Base-by-base conservation (phyloP, 2,329 filamentous ascomycete species). In the Xylaria sp. region DNA sequence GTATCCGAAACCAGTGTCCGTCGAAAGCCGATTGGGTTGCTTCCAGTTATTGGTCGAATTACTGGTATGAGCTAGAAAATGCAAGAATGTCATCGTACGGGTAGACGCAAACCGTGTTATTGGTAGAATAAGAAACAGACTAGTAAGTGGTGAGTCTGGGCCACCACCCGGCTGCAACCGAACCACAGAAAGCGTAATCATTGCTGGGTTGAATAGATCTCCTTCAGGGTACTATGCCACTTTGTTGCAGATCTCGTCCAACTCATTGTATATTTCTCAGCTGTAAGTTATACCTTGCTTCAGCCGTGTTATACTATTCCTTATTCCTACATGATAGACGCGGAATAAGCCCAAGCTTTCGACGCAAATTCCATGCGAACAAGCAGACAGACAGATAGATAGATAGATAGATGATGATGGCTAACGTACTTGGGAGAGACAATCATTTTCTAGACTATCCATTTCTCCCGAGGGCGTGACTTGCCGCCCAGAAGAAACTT, bases 61-160 rank as follows among this genome's bases (percentile, higher is more conserved):
- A 52, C 34, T n/a, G 15, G 37, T 25, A 23, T 34, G 34, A 13
- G 56, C 39, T 58, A 46, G 56, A 31, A 58, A 31, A 55, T 44
- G 59, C 50, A 46, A 46, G 13, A 31, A 37, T 23, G 46, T 20
- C 13, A 31, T 25, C 25, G 25, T 48, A 31, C 28, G 23, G 10
- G 39, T 18, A n/a, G 28, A 25, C 37, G 20, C 15, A 1, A 52
- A 54, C 25, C 6, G 8, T 63, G 13, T 28, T 48, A 50, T 55
- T 48, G 31, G 56, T 54, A 34, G 51, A 28, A 20, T 8, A 25
- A 63, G 28, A 34, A 1, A 18, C 28, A 58, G 7, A 25, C 10
- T 12, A 58, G 6, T 23, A 25, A 25, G 23, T 25, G 23, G 34
- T 23, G 20, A 23, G 31, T 31, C 25, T 18, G 31, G 1, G 18